Conservation (phyloP, 2,329 filamentous ascomycete genomes). For the Pseudocercospora eumusae region DNA sequence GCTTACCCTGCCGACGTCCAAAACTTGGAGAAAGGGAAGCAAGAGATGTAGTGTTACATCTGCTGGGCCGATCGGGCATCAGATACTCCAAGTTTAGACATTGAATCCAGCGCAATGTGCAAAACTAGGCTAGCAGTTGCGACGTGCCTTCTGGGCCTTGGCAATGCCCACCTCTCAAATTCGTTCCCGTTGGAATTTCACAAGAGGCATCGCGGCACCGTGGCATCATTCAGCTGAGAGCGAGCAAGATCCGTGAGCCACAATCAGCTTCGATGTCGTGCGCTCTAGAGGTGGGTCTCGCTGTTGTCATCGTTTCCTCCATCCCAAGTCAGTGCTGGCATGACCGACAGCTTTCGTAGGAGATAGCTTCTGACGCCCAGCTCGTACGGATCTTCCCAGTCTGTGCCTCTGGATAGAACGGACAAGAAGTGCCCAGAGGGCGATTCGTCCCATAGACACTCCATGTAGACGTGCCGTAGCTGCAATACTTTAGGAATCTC, state of each 20-base stretch:
- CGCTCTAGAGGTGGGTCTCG: not conserved
- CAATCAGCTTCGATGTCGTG: too few species aligned
- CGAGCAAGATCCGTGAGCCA: too few species aligned
- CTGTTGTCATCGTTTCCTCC: not conserved
- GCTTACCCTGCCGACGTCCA: not conserved
- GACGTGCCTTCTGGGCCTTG: not conserved
- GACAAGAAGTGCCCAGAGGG: slow-evolving; percentile 17
- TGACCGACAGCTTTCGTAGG: slow-evolving; percentile 13
- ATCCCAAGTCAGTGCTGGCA: slow-evolving; percentile 17
- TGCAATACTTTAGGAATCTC: slow-evolving; percentile 27
- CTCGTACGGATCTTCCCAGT: slow-evolving; percentile 20
- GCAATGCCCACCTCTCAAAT: not conserved
- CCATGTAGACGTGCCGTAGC: slow-evolving; percentile 29
- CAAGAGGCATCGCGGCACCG: too few species aligned
- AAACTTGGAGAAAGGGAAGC: not conserved
- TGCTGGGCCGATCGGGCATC: not conserved
- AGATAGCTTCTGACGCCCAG: slow-evolving; percentile 24
- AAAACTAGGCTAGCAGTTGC: not conserved
- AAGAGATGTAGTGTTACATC: not conserved
- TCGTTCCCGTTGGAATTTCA: too few species aligned
- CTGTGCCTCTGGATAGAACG: slow-evolving; percentile 24
- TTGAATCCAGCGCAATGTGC: not conserved
- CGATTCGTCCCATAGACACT: slow-evolving; percentile 29
- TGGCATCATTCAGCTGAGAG: too few species aligned
- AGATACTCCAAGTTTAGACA: not conserved